Evolutionary conservation across 129 eudicot genomes (phyloP), one percentile per base, ranked within the genome.

Genomic region (Lonicera japonica): DNA sequence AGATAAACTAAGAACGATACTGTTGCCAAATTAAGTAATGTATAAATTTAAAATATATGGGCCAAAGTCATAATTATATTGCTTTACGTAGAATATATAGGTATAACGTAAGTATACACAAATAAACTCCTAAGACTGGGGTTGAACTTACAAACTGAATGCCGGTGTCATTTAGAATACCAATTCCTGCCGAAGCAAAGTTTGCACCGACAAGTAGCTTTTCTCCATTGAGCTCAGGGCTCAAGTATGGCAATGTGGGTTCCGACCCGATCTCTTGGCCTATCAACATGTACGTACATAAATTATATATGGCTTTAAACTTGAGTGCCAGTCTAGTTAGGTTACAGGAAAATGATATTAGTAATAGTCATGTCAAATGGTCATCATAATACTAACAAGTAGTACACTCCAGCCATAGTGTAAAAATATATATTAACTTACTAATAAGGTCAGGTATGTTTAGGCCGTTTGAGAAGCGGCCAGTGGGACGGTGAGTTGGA

Each of bases 141-240:
- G 46, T 68, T 1, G 34, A 23, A 77, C 94, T 85, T 78, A 86
- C 95, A 64, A 86, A 86, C 69, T 86, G 95, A 15, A 86, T 2
- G 25, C 95, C 89, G 41, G 95, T 86, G 68, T 86, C 95, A 10
- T 77, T 79, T 13, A 86, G 89, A 34, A 86, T 83, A 17, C 95
- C 95, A 16, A 86, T 69, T 50, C 95, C 95, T 19, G 95, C 95
- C 0, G 95, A 86, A 54, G 90, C 95, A 21, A 86, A 86, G 65
- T 86, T 86, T 50, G 95, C 90, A 6, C 95, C 95, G 5, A 80
- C 73, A 0, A 86, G 66, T 45, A 86, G 75, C 46, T 73, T 86
- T 21, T 77, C 51, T 61, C 95, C 95, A 36, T 56, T 50, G 39
- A 86, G 64, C 70, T 70, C 73, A 15, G 95, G 90, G 73, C 71